These are phyloP conservation scores for Penicillium egyptiacum DNA, from an alignment of 495 filamentous ascomycete species.

Conservation along the genomic window DNA sequence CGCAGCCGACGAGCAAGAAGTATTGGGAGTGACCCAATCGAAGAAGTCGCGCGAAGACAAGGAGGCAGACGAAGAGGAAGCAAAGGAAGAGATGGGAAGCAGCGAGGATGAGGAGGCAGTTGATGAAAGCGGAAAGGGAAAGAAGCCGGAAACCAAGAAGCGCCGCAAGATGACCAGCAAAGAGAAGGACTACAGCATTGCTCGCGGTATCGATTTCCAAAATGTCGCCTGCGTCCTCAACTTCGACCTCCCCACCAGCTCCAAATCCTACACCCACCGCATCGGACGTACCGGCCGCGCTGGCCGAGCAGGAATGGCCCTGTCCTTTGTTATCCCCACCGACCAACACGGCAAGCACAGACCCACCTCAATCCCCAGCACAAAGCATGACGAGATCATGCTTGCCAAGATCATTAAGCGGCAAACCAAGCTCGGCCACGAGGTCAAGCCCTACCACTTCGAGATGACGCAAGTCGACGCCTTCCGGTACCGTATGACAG, in stretches of 20 bases:
- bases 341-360: conserved; percentile 84
- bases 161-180: conserved; percentile 59
- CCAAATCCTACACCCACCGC: conserved; percentile 93
- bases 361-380: conserved; percentile 68
- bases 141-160: conserved; percentile 48
- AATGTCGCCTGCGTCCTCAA: conserved; percentile 94
- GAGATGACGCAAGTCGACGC: conserved; percentile 90
- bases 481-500: conserved; percentile 92
- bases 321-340: conserved; percentile 88
- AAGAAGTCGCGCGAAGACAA: conserved; percentile 32
- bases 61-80: conserved; percentile 13
- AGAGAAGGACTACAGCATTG: conserved; percentile 87
- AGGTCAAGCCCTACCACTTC: conserved; percentile 86
- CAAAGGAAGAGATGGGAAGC: conserved; percentile 30
- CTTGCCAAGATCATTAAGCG: conserved; percentile 69
- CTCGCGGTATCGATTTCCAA: conserved; percentile 93
- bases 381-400: conserved; percentile 80
- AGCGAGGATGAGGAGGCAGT: conserved; percentile 40
- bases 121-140: conserved; percentile 22
- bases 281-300: conserved; percentile 93
- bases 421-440: conserved; percentile 70
- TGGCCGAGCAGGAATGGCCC: conserved; percentile 84
- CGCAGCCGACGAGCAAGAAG: conserved; percentile 88
- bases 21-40: conserved; percentile 60
- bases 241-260: conserved; percentile 86